Percentiles rank a stretch among this genome's conserved stretches.
Evolutionary conservation across 208 protist species (phyloP).

Genomic region (Trichomonas vaginalis): DNA sequence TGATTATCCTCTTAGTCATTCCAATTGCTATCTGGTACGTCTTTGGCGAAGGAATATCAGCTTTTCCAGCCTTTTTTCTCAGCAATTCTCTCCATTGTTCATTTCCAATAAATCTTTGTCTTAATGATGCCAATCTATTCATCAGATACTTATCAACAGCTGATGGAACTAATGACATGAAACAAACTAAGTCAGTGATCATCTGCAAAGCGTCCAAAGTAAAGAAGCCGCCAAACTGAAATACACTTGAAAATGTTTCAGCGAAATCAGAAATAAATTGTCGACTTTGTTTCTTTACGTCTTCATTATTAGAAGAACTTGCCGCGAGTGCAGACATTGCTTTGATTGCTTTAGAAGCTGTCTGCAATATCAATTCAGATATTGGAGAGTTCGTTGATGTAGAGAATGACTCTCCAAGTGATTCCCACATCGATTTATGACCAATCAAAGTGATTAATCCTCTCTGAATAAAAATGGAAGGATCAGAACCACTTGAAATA

Average conservation of each 20-base stretch:
- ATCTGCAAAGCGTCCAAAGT: not conserved
- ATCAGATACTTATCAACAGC: not conserved
- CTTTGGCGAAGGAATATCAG: not conserved
- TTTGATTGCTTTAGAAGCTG: not conserved
- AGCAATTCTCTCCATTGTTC: not conserved
- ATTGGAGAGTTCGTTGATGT: not conserved
- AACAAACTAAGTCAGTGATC: not conserved
- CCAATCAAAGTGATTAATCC: not conserved
- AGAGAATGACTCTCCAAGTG: not conserved
- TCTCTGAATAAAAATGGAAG: not conserved
- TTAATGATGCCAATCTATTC: not conserved
- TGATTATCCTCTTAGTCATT: not conserved
- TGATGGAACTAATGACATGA: not conserved
- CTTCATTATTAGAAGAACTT: not conserved
- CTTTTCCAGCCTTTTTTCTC: not conserved
- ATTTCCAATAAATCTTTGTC: not conserved
- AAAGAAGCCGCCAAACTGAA: not conserved
- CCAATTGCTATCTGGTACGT: not conserved
- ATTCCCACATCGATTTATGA: not conserved
- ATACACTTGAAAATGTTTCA: not conserved
- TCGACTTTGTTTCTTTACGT: not conserved
- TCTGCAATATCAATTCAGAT: not conserved
- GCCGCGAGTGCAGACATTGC: not conserved
- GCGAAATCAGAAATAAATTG: not conserved
- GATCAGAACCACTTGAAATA: not conserved